phyloP scores from a whole-genome alignment of 2,329 filamentous ascomycete species.

The Fusarium sp. region DNA sequence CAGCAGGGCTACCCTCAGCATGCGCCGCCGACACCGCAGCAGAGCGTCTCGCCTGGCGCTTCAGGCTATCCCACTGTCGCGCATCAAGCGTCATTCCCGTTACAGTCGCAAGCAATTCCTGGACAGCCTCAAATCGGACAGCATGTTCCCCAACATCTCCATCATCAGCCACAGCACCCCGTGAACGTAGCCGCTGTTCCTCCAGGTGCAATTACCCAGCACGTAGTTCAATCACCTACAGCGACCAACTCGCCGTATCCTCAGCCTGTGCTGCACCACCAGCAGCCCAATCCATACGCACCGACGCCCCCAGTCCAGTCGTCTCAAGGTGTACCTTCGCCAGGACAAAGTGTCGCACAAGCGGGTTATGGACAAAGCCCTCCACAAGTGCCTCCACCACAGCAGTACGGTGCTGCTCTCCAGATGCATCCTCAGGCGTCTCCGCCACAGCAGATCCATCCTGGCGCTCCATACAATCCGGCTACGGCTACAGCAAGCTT shows the following conservation, averaged over 20 bases:
- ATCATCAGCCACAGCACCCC: not conserved
- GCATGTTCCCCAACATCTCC: not conserved
- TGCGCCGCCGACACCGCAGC: slow-evolving; percentile 1
- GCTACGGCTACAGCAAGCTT: not conserved
- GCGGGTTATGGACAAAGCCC: not conserved
- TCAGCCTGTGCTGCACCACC: slow-evolving; percentile 10
- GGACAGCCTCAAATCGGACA: not conserved
- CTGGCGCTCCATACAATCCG: not conserved
- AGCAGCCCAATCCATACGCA: not conserved
- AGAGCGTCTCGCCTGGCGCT: not conserved
- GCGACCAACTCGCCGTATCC: not conserved
- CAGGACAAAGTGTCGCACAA: not conserved
- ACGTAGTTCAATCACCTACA: not conserved
- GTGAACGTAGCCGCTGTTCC: not conserved
- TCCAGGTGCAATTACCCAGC: not conserved
- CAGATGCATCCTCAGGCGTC: not conserved
- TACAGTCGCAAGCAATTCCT: not conserved
- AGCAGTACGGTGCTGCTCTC: not conserved
- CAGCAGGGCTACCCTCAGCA: slow-evolving; percentile 1
- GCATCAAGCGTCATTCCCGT: slow-evolving; percentile 2
- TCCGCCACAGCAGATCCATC: not conserved
- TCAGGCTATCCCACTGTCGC: not conserved
- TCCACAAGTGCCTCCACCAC: not conserved
- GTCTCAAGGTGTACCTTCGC: not conserved
- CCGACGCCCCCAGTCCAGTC: accelerated